Evolutionary conservation across 2,329 filamentous ascomycete genomes (phyloP).

Genomic region (Diatrype stigma): DNA sequence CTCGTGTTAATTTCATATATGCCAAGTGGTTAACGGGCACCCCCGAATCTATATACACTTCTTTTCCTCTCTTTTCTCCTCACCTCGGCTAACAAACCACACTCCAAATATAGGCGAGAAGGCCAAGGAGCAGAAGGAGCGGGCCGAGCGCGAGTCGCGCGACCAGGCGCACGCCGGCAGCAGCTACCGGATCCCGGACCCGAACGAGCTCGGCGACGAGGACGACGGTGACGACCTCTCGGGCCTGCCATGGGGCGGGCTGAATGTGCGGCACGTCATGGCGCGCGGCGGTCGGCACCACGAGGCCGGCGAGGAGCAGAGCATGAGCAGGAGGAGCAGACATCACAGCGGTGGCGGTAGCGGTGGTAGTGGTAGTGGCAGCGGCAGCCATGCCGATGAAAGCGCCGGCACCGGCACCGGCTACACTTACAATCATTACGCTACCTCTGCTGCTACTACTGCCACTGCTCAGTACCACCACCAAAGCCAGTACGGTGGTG

Average conservation of each 20-base stretch:
- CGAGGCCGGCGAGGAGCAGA: too few species aligned
- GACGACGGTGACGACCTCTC: constrained; percentile 50
- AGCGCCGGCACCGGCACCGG: constrained; percentile 40
- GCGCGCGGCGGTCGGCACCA: constrained; percentile 40
- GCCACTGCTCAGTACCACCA: constrained; percentile 18
- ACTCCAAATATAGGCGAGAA: constrained; percentile 56
- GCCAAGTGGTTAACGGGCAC: too few species aligned
- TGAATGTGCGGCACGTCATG: constrained; percentile 56
- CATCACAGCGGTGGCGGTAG: constrained; percentile 27
- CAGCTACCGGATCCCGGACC: constrained; percentile 58
- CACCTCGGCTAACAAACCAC: not conserved
- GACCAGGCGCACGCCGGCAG: constrained; percentile 61
- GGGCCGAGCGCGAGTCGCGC: constrained; percentile 56
- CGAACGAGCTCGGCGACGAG: constrained; percentile 49
- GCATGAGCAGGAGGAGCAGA: constrained; percentile 43
- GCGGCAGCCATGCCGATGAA: not conserved
- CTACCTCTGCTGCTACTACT: constrained; percentile 7
- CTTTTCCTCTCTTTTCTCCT: not conserved
- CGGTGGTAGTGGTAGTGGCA: constrained; percentile 10
- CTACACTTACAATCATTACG: too few species aligned
- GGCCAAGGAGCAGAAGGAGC: constrained; percentile 63
- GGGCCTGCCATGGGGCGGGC: constrained; percentile 68
- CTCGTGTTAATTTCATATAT: too few species aligned
- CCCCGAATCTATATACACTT: too few species aligned
- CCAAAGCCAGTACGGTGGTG: constrained; percentile 4